phyloP scores from a whole-genome alignment of 768 basidiomycete genomes.

The Rhodotorula paludigena region DNA sequence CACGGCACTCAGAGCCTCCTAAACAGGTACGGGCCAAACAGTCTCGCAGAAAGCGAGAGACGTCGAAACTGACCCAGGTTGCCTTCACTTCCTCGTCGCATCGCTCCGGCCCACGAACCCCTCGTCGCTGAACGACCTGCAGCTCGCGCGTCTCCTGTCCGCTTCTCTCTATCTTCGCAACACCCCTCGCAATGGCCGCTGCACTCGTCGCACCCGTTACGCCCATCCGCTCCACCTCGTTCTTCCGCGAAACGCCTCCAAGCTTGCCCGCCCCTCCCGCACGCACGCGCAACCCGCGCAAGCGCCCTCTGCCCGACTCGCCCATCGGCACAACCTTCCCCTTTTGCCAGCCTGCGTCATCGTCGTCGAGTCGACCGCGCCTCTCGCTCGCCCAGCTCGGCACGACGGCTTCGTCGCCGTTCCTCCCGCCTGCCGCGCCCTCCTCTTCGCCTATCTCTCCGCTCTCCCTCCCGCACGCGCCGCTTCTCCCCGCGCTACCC shows the following conservation, averaged over 20 bases:
- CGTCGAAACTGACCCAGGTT: too few species aligned
- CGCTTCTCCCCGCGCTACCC: slow-evolving; percentile 23
- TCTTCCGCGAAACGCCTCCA: neutral
- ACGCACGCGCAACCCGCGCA: slow-evolving; percentile 14
- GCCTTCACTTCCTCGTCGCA: too few species aligned
- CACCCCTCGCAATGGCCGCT: too few species aligned
- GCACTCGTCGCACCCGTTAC: neutral
- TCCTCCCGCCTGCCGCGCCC: neutral
- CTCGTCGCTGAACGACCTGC: too few species aligned
- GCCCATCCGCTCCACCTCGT: neutral
- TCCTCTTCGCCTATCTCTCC: slow-evolving; percentile 26
- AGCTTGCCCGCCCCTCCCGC: slow-evolving; percentile 2
- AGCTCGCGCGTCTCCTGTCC: too few species aligned
- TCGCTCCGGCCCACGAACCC: too few species aligned
- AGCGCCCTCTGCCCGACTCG: slow-evolving; percentile 10
- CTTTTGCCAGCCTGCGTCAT: too few species aligned
- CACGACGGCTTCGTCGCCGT: neutral
- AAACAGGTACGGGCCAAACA: too few species aligned
- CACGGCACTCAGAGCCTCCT: too few species aligned
- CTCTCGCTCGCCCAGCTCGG: slow-evolving; percentile 3
- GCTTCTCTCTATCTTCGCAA: too few species aligned
- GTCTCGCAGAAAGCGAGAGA: too few species aligned
- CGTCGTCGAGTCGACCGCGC: too few species aligned
- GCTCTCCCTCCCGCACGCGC: slow-evolving; percentile 13
- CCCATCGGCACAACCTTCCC: neutral